phyloP scores from a whole-genome alignment of 73 alveolate species.

The Uronychia setigera region DNA sequence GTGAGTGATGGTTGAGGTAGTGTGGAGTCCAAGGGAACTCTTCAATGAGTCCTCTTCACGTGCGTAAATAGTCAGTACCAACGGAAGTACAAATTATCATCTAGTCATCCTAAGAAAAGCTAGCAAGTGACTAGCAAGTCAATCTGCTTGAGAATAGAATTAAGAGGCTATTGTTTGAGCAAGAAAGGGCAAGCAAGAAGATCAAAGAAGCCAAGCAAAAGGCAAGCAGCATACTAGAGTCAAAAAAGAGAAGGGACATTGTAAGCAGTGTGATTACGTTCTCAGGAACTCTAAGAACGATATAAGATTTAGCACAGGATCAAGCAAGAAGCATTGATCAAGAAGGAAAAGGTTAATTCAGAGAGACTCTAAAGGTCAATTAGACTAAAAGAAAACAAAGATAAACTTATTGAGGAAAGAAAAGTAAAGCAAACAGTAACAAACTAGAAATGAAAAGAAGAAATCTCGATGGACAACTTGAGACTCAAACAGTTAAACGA shows the following conservation, averaged over 20 bases:
- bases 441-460: not conserved
- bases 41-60: not conserved
- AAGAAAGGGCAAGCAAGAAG: conserved; percentile 40
- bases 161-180: conserved; percentile 34
- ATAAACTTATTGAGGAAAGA: not conserved
- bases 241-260: conserved; percentile 13
- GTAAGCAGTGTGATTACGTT: not conserved
- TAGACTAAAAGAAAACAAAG: not conserved
- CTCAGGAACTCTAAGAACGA: not conserved
- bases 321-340: not conserved
- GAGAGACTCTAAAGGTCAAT: not conserved
- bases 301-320: not conserved
- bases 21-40: no score
- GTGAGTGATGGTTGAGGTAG: no score
- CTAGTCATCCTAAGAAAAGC: not conserved
- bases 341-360: not conserved
- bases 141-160: conserved; percentile 29
- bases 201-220: conserved; percentile 10
- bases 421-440: not conserved
- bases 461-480: not conserved
- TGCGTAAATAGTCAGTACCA: not conserved
- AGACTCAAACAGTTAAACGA: not conserved
- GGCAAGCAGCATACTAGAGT: conserved; percentile 31
- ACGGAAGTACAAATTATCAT: not conserved
- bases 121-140: conserved; percentile 1